A percentile compares a stretch with the other conserved stretches of the same genome.
These are phyloP conservation scores for Arbutus unedo DNA, from an alignment of 148 eudicot species.

Conservation along the genomic window DNA sequence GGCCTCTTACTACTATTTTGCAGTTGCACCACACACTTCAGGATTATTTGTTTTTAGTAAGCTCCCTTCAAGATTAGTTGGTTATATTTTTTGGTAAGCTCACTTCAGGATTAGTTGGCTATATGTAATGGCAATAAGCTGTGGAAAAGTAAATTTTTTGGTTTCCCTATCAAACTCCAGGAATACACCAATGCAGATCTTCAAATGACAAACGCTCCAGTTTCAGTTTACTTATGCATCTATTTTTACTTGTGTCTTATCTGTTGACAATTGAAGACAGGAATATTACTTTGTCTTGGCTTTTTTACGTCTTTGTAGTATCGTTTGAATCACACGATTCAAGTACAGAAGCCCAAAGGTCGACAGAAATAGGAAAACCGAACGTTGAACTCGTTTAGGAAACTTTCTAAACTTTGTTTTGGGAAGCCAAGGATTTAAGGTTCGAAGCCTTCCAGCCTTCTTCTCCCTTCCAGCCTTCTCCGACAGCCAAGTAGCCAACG, in stretches of 20 bases:
- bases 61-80: no score
- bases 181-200: neutral
- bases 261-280: neutral
- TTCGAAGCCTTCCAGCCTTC: no score
- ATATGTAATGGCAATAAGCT: neutral
- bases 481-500: no score
- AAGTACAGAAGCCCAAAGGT: no score
- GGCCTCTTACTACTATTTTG: neutral
- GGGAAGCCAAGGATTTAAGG: no score
- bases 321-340: no score
- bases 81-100: no score
- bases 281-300: neutral
- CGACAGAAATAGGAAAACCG: no score
- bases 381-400: no score
- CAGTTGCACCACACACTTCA: neutral
- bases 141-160: neutral
- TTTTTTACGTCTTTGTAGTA: neutral
- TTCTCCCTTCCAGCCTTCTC: no score
- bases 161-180: neutral
- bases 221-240: neutral
- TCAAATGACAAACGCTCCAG: neutral
- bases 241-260: no score
- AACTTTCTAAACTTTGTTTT: no score
- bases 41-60: neutral
- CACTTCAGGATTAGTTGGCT: neutral